Conservation (phyloP, 2,329 filamentous ascomycete species). For the Apiospora malaysiana region DNA sequence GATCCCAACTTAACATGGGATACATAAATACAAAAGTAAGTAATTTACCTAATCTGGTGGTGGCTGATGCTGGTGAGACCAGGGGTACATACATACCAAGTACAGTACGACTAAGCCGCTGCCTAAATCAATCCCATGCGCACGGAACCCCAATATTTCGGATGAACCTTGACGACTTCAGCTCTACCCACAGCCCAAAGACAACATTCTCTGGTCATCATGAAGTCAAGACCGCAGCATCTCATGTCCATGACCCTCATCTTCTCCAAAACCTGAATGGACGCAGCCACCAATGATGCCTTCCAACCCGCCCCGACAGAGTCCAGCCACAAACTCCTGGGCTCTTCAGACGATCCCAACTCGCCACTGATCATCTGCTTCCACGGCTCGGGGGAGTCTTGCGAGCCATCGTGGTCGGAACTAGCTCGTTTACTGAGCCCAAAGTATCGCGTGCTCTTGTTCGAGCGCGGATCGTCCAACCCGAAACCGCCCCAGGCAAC, state of each 20-base stretch:
- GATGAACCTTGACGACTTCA: background rate
- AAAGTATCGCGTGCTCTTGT: conserved; percentile 33
- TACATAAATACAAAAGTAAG: too few relatives aligned
- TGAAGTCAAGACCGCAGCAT: too few relatives aligned
- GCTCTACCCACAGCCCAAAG: background rate
- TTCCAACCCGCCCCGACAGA: background rate
- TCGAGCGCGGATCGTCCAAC: conserved; percentile 31
- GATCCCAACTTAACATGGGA: background rate
- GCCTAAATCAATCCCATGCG: background rate
- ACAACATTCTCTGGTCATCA: background rate
- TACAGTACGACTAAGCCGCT: background rate
- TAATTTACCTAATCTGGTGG: too few relatives aligned
- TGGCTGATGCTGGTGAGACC: too few relatives aligned
- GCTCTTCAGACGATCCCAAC: background rate
- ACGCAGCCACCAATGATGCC: background rate
- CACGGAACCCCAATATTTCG: background rate
- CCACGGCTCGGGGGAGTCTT: conserved; percentile 38
- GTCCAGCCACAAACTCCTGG: background rate
- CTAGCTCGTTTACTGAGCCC: conserved; percentile 29
- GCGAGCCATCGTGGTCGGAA: conserved; percentile 34
- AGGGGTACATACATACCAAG: too few relatives aligned
- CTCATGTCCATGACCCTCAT: too few relatives aligned
- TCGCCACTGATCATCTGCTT: conserved; percentile 38
- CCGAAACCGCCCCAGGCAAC: conserved; percentile 27
- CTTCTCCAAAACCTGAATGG: background rate